Base-by-base conservation (phyloP, 2,329 filamentous ascomycete species). In the Penicillium sp. region DNA sequence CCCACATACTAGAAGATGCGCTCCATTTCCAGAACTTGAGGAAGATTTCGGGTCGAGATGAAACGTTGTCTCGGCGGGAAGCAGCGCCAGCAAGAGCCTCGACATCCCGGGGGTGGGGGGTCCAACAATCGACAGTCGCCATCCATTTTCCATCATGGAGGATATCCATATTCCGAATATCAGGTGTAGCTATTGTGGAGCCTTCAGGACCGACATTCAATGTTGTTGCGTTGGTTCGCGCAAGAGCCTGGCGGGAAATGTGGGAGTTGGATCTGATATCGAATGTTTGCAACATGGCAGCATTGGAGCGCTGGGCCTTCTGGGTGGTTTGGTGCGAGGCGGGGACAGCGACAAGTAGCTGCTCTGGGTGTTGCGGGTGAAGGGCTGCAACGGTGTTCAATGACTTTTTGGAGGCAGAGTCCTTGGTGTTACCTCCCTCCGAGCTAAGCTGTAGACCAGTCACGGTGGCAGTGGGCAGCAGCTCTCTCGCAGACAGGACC, bases 61-160 rank as follows among this genome's bases (percentile, higher is more conserved):
- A 31, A 26, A 52, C 43, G 2, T 82, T 60, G 79, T 81, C 59
- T 59, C 68, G 75, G 52, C 74, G 70, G n/a, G 70, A 74, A 42
- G 73, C 56, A 39, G 61, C 64, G 14, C 73, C 67, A 51, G 80
- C 74, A 27, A 90, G 73, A 55, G 82, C 82, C 39, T 84, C 82
- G 14, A 90, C 75, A 68, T 97, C 92, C 58, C 84, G 79, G 13
- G 79, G 76, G 10, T 90, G 86, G 1, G 92, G 92, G 51, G 84
- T 82, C 95, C 95, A 99, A 68, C 93, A 90, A 71, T 99, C 95
- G 1, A 96, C 84, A 1, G 91, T 97, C 4, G 90, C 93, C 56
- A 99, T 83, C 93, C 93, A 98, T 63, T 86, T 83, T 19, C 93
- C 93, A 69, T 98, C 89, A 49, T 83, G 79, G 44, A 90, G 93